Evolutionary conservation across 106 monocot species (phyloP).

Genomic region (Dendrobium catenatum): DNA sequence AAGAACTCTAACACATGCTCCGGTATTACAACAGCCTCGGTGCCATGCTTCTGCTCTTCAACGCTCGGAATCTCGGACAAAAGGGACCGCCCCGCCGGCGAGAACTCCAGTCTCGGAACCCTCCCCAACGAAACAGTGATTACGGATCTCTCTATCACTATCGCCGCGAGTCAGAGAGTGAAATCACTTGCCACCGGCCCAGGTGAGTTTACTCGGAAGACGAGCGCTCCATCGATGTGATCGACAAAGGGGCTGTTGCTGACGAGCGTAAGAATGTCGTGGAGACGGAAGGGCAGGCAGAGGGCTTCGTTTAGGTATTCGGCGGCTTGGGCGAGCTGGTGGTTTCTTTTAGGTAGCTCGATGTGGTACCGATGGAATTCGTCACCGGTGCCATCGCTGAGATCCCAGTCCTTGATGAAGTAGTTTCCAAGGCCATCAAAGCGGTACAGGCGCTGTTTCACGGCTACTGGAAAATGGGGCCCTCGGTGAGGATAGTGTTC

Average conservation of each 20-base stretch:
- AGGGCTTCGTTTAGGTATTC: conserved; percentile 71
- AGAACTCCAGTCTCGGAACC: conserved; percentile 74
- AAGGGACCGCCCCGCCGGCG: conserved; percentile 36
- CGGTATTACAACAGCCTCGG: conserved; percentile 14
- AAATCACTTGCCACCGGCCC: conserved; percentile 62
- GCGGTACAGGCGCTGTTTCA: conserved; percentile 26
- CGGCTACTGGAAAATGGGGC: conserved; percentile 2
- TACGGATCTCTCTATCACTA: conserved; percentile 64
- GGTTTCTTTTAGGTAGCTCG: conserved; percentile 66
- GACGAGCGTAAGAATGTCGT: conserved; percentile 78
- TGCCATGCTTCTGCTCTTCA: conserved; percentile 7
- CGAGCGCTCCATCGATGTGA: conserved; percentile 54
- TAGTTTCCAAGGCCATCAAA: conserved; percentile 51
- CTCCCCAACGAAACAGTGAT: conserved; percentile 79
- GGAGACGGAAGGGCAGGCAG: conserved; percentile 81
- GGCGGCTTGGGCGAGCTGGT: conserved; percentile 49
- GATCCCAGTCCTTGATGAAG: conserved; percentile 38
- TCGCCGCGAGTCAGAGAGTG: conserved; percentile 66
- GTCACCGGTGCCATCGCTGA: conserved; percentile 18
- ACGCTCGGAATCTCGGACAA: conserved; percentile 51
- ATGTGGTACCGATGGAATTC: conserved; percentile 86
- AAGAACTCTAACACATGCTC: conserved; percentile 42
- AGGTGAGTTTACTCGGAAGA: conserved; percentile 81
- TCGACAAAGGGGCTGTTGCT: conserved; percentile 86
- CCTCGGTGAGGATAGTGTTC: background rate